Evolutionary conservation across 495 filamentous ascomycete genomes (phyloP).

Genomic region (Sordaria brevicollis): DNA sequence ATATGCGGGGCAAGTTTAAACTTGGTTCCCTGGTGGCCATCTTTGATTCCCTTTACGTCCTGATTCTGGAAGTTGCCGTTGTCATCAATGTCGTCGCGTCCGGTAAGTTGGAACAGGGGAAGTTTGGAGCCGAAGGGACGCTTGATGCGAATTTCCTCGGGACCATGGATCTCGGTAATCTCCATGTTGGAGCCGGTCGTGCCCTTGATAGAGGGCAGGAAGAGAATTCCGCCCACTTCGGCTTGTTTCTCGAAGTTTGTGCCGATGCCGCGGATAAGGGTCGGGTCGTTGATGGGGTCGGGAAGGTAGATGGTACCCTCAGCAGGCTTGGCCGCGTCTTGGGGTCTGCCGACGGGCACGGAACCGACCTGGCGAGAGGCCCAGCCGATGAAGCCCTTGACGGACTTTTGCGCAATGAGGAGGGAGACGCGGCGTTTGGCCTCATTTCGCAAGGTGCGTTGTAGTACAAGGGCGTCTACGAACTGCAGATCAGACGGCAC

Average conservation of each 20-base stretch:
- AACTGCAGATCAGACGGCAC: slow-evolving; percentile 44
- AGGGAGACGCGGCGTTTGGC: slow-evolving; percentile 80
- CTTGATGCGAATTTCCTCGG: slow-evolving; percentile 77
- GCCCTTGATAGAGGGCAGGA: slow-evolving; percentile 74
- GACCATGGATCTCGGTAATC: slow-evolving; percentile 65
- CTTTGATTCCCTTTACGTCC: slow-evolving; percentile 40
- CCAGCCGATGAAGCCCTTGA: slow-evolving; percentile 79
- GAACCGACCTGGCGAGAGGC: slow-evolving; percentile 69
- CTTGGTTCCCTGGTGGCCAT: slow-evolving; percentile 63
- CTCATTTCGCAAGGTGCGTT: slow-evolving; percentile 77
- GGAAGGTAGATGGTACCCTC: slow-evolving; percentile 82
- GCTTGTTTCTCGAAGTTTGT: slow-evolving; percentile 72
- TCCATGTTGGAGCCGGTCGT: slow-evolving; percentile 63
- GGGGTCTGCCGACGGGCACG: slow-evolving; percentile 78
- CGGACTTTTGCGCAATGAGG: slow-evolving; percentile 90
- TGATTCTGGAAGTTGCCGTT: slow-evolving; percentile 40
- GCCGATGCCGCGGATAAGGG: slow-evolving; percentile 73
- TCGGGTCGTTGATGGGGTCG: slow-evolving; percentile 73
- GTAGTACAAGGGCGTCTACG: slow-evolving; percentile 88
- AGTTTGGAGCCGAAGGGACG: slow-evolving; percentile 67
- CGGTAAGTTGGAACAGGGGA: slow-evolving; percentile 68
- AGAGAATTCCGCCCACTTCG: slow-evolving; percentile 71
- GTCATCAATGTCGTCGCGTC: slow-evolving; percentile 55
- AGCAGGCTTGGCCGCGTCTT: slow-evolving; percentile 76
- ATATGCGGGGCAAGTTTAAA: slow-evolving; percentile 90